Percentiles rank a stretch among this genome's conserved stretches.
Evolutionary conservation across 345 rosid genomes (phyloP).

Genomic region (Arabis hirsuta): DNA sequence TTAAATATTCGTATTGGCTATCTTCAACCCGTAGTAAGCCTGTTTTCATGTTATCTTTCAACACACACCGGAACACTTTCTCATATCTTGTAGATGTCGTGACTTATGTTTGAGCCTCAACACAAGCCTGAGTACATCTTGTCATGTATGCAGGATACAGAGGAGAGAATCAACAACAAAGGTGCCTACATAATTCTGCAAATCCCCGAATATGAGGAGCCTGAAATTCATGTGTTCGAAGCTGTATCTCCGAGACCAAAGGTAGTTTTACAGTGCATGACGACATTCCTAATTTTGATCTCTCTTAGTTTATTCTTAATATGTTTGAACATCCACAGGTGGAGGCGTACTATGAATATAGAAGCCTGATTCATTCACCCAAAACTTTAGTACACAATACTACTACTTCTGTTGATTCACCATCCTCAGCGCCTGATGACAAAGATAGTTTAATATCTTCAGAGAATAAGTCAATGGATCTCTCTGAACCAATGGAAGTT

Average conservation of each 20-base stretch:
- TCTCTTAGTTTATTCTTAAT: slow-evolving; percentile 25
- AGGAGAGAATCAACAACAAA: slow-evolving; percentile 41
- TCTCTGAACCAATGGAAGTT: slow-evolving; percentile 32
- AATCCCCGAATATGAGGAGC: slow-evolving; percentile 42
- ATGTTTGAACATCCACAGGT: slow-evolving; percentile 37
- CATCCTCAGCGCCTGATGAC: slow-evolving; percentile 27
- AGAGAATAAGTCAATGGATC: slow-evolving; percentile 42
- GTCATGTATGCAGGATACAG: slow-evolving; percentile 41
- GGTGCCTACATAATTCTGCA: slow-evolving; percentile 46
- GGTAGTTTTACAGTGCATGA: slow-evolving; percentile 33
- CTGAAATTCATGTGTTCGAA: slow-evolving; percentile 42
- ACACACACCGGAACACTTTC: background rate
- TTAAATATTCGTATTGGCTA: background rate
- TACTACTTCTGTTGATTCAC: slow-evolving; percentile 34
- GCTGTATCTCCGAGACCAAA: slow-evolving; percentile 48
- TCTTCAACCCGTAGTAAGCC: slow-evolving; percentile 4
- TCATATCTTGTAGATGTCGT: slow-evolving; percentile 18
- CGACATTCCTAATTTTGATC: slow-evolving; percentile 12
- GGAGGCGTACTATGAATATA: slow-evolving; percentile 42
- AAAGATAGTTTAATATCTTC: slow-evolving; percentile 41
- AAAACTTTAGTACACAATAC: slow-evolving; percentile 16
- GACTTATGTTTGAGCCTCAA: slow-evolving; percentile 16
- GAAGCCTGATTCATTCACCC: slow-evolving; percentile 36
- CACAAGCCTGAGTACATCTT: slow-evolving; percentile 11
- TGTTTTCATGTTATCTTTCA: background rate